These are phyloP conservation scores for Leptosphaerulina australis DNA, from an alignment of 2,329 filamentous ascomycete genomes.

Conservation along the genomic window DNA sequence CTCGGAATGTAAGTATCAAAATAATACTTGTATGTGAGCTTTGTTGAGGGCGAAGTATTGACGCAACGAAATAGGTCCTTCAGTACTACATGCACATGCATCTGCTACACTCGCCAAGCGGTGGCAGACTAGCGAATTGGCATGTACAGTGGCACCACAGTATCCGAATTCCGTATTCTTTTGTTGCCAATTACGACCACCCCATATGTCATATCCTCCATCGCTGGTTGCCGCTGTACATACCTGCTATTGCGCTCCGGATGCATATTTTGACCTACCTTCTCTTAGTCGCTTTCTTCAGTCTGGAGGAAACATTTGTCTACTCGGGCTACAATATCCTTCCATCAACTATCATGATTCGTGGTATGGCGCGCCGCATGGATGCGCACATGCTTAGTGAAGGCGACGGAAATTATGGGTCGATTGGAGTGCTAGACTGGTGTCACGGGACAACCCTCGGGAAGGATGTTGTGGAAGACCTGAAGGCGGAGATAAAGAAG, in stretches of 20 bases:
- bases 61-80: conserved; percentile 62
- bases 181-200: conserved; percentile 71
- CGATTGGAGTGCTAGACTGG: conserved; percentile 62
- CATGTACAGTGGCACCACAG: conserved; percentile 66
- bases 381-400: conserved; percentile 65
- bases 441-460: conserved; percentile 51
- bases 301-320: conserved; percentile 69
- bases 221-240: conserved; percentile 68
- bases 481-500: conserved; percentile 62
- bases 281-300: conserved; percentile 66
- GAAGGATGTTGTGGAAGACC: conserved; percentile 63
- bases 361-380: conserved; percentile 62
- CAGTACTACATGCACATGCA: conserved; percentile 77
- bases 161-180: conserved; percentile 63
- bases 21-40: neutral
- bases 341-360: conserved; percentile 63
- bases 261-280: conserved; percentile 77
- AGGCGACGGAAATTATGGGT: conserved; percentile 66
- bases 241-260: conserved; percentile 68
- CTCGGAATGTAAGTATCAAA: conserved; percentile 60
- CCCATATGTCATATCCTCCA: conserved; percentile 68
- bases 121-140: conserved; percentile 39
- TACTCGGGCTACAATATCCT: conserved; percentile 71
- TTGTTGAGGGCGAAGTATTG: neutral
- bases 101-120: conserved; percentile 63